These are phyloP conservation scores for Astrothelium macrocarpum DNA, from an alignment of 495 filamentous ascomycete species.

Conservation along the genomic window DNA sequence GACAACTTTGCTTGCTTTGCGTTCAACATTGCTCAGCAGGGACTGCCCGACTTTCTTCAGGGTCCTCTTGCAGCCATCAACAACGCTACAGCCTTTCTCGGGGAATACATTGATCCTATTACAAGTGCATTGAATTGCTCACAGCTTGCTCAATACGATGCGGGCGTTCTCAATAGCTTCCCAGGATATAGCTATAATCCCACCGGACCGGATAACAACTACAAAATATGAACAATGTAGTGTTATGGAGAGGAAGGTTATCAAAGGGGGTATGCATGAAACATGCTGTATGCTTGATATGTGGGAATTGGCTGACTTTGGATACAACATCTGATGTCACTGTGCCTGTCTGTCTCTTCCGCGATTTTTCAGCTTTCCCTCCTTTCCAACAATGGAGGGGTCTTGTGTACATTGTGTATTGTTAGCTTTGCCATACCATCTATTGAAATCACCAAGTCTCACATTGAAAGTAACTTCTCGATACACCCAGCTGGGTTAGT, in stretches of 20 bases:
- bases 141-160: constrained; percentile 14
- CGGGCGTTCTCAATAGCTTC: constrained; percentile 18
- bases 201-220: not conserved
- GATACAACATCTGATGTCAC: not conserved
- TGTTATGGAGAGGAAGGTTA: not conserved
- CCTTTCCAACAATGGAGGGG: not conserved
- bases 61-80: constrained; percentile 9
- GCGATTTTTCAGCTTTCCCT: not conserved
- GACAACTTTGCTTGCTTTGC: constrained; percentile 21
- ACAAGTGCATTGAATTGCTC: constrained; percentile 13
- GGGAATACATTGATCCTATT: constrained; percentile 14
- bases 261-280: not conserved
- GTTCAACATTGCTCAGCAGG: constrained; percentile 15
- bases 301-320: not conserved
- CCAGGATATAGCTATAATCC: constrained; percentile 13
- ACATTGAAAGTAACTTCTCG: not conserved
- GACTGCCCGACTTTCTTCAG: constrained; percentile 9
- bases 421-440: too few species aligned
- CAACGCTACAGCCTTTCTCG: constrained; percentile 9
- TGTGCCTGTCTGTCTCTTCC: not conserved
- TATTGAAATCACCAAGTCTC: too few species aligned
- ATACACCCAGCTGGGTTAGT: not conserved
- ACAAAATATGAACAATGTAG: not conserved
- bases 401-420: not conserved
- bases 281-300: too few species aligned